Percentiles rank a stretch among this genome's conserved stretches.
These are phyloP conservation scores for Gossypium mustelinum DNA, from an alignment of 345 rosid species.

Conservation along the genomic window DNA sequence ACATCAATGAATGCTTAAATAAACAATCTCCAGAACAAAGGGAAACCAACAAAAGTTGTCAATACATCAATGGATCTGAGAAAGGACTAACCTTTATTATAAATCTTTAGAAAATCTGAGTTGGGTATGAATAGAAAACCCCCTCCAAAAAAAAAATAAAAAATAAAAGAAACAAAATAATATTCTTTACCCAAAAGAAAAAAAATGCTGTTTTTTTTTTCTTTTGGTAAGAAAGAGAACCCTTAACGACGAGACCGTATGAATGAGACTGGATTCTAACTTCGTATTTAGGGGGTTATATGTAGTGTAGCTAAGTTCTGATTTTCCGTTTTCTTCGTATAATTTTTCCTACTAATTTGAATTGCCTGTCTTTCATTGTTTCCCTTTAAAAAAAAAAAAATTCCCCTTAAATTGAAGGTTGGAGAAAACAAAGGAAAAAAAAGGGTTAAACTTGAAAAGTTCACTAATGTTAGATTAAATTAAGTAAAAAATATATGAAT, in stretches of 20 bases:
- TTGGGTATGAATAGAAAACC: background rate
- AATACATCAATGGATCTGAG: constrained; percentile 2
- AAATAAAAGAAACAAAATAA: background rate
- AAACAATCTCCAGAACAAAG: background rate
- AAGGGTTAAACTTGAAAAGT: background rate
- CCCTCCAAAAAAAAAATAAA: background rate
- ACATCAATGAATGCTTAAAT: background rate
- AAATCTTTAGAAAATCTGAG: background rate
- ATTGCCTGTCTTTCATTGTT: background rate
- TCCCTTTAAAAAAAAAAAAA: background rate
- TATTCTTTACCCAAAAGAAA: constrained; percentile 5
- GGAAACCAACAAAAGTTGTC: background rate
- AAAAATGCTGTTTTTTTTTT: background rate
- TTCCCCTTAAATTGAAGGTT: background rate
- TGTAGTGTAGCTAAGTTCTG: background rate
- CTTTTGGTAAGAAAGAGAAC: constrained; percentile 5
- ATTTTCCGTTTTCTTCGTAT: background rate
- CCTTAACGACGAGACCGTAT: background rate
- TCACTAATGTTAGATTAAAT: background rate
- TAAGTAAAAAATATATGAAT: background rate
- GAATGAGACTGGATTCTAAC: background rate
- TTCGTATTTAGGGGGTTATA: background rate
- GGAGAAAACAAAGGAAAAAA: background rate
- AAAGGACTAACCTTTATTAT: constrained; percentile 3
- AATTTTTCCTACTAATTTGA: background rate